Percentiles rank a stretch among this genome's conserved stretches.
Evolutionary conservation across 176 grass and related monocot species (phyloP).

Genomic region (Tillandsia fasciculata): DNA sequence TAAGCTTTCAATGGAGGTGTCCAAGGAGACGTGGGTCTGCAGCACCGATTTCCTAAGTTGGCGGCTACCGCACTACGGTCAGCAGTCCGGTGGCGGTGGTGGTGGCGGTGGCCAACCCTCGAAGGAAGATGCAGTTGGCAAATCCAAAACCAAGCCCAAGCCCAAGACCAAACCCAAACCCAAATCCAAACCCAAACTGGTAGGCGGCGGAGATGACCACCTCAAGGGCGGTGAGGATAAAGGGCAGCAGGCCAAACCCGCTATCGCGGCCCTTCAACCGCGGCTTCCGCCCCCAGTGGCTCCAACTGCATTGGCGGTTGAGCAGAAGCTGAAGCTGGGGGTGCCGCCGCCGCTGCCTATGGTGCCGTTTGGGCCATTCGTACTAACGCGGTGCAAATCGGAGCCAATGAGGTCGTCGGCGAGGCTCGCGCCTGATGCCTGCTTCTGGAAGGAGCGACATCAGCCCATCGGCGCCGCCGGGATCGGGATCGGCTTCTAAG

Average conservation of each 20-base stretch:
- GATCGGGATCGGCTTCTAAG: slow-evolving; percentile 75
- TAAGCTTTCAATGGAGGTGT: slow-evolving; percentile 99
- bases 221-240: slow-evolving; percentile 11
- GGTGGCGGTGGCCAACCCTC: too few species aligned
- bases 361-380: slow-evolving; percentile 54
- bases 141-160: slow-evolving; percentile 25
- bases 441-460: slow-evolving; percentile 97
- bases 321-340: slow-evolving; percentile 49
- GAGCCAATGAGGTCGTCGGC: slow-evolving; percentile 78
- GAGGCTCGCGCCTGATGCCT: slow-evolving; percentile 51
- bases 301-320: slow-evolving; percentile 6
- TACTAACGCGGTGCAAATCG: slow-evolving; percentile 84
- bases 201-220: slow-evolving; percentile 4
- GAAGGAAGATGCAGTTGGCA: not conserved
- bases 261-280: not conserved
- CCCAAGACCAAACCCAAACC: slow-evolving; percentile 3
- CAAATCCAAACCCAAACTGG: slow-evolving; percentile 32
- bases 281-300: slow-evolving; percentile 12
- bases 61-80: slow-evolving; percentile 21
- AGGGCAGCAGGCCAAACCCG: slow-evolving; percentile 1
- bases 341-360: not conserved
- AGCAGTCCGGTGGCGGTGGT: too few species aligned
- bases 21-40: slow-evolving; percentile 93
- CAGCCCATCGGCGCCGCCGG: slow-evolving; percentile 62
- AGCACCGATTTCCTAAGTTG: slow-evolving; percentile 80